Percentiles rank a stretch among this genome's conserved stretches.
Evolutionary conservation across 805 yeast species (phyloP).

Genomic region (Grigorovia jiainica): DNA sequence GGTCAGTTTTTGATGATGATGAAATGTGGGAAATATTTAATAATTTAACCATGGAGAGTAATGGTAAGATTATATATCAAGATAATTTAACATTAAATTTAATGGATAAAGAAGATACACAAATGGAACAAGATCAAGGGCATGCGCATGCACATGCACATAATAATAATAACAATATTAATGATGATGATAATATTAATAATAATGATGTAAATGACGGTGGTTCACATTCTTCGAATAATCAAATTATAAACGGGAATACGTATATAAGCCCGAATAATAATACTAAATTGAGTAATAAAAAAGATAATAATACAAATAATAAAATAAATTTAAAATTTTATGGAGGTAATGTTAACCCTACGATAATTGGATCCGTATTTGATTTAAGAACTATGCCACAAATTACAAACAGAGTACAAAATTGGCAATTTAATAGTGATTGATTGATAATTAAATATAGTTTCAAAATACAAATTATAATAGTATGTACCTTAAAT

Average conservation of each 20-base stretch:
- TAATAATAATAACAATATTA: background rate
- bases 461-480: too few relatives aligned
- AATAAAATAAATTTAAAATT: background rate
- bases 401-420: background rate
- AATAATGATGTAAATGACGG: background rate
- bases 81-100: background rate
- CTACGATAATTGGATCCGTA: background rate
- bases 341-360: background rate
- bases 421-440: background rate
- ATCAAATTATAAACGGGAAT: conserved; percentile 4
- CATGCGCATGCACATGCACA: too few relatives aligned
- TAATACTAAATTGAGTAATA: background rate
- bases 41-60: conserved; percentile 14
- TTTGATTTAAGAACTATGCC: background rate
- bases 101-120: too few relatives aligned
- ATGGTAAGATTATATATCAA: conserved; percentile 10
- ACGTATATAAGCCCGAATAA: too few relatives aligned
- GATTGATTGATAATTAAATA: too few relatives aligned
- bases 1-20: conserved; percentile 27
- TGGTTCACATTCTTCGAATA: background rate
- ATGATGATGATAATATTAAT: background rate
- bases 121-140: too few relatives aligned
- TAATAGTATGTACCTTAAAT: too few relatives aligned
- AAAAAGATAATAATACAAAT: background rate
- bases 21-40: conserved; percentile 25